A percentile compares a stretch with the other conserved stretches of the same genome.
Evolutionary conservation across 345 rosid genomes (phyloP).

Genomic region (Triadica sebifera): DNA sequence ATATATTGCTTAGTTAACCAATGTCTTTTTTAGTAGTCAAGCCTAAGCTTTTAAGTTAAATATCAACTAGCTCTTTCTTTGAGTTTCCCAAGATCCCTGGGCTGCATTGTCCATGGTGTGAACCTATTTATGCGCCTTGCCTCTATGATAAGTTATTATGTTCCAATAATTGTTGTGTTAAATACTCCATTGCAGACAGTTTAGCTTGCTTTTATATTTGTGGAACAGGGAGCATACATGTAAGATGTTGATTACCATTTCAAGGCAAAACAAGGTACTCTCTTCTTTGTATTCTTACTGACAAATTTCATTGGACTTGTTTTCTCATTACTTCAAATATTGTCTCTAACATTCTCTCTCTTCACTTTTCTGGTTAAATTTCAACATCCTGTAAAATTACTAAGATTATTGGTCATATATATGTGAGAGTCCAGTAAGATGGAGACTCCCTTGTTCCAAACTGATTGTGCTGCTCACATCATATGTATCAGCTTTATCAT

Average conservation of each 20-base stretch:
- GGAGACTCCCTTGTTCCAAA: too few relatives aligned
- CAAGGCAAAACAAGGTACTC: slow-evolving; percentile 9
- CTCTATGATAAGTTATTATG: too few relatives aligned
- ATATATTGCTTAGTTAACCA: too few relatives aligned
- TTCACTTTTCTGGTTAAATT: neutral
- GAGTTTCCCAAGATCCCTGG: neutral
- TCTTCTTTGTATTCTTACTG: neutral
- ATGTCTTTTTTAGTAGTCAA: too few relatives aligned
- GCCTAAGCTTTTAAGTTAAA: neutral
- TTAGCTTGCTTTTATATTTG: neutral
- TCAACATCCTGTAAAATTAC: neutral
- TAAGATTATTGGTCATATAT: too few relatives aligned
- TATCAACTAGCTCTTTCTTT: neutral
- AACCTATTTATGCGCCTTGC: neutral
- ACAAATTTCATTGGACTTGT: neutral
- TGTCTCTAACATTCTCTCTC: neutral
- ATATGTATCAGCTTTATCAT: too few relatives aligned
- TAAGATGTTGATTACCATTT: neutral
- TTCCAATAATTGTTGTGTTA: too few relatives aligned
- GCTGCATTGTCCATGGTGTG: neutral
- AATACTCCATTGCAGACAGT: neutral
- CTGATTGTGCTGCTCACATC: too few relatives aligned
- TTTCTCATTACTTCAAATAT: neutral
- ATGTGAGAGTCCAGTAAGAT: too few relatives aligned
- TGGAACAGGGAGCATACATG: neutral